Evolutionary conservation across 2,329 filamentous ascomycete species (phyloP).

Genomic region (Exophiala sp.): DNA sequence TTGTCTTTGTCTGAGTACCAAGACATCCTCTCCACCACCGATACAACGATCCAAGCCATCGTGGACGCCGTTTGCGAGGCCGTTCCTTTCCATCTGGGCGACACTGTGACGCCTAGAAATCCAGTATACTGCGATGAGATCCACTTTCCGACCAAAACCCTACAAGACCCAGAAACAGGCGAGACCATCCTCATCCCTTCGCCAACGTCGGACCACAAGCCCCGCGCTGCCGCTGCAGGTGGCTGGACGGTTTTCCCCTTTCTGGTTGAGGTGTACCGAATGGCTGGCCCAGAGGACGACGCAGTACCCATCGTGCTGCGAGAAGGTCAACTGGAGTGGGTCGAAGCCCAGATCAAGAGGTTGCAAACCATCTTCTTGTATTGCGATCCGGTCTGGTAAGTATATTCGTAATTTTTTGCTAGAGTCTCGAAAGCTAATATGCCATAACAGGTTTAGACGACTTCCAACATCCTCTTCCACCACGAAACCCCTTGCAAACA

Average conservation of each 20-base stretch:
- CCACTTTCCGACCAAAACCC: constrained; percentile 18
- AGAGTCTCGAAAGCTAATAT: no score
- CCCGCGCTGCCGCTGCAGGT: constrained; percentile 23
- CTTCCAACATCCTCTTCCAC: no score
- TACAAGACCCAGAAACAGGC: constrained; percentile 7
- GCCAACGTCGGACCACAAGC: constrained; percentile 7
- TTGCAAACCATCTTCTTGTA: constrained; percentile 24
- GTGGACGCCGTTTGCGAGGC: constrained; percentile 24
- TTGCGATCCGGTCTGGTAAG: constrained; percentile 19
- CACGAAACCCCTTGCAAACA: no score
- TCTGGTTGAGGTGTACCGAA: constrained; percentile 21
- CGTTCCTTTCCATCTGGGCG: constrained; percentile 26
- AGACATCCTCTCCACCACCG: constrained; percentile 10
- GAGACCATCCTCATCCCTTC: constrained; percentile 8
- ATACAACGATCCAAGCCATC: constrained; percentile 22
- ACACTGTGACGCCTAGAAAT: constrained; percentile 21
- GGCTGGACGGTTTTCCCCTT: constrained; percentile 26
- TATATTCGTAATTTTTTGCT: not conserved
- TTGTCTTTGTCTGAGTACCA: constrained; percentile 2
- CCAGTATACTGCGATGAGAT: constrained; percentile 20
- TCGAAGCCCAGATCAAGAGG: constrained; percentile 26
- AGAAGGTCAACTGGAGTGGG: constrained; percentile 27
- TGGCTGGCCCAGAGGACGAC: constrained; percentile 27
- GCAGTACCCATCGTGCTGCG: constrained; percentile 21
- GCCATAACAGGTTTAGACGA: no score